Base-by-base conservation (phyloP, 192 early-diverging fungal species). In the Cladochytrium replicatum region DNA sequence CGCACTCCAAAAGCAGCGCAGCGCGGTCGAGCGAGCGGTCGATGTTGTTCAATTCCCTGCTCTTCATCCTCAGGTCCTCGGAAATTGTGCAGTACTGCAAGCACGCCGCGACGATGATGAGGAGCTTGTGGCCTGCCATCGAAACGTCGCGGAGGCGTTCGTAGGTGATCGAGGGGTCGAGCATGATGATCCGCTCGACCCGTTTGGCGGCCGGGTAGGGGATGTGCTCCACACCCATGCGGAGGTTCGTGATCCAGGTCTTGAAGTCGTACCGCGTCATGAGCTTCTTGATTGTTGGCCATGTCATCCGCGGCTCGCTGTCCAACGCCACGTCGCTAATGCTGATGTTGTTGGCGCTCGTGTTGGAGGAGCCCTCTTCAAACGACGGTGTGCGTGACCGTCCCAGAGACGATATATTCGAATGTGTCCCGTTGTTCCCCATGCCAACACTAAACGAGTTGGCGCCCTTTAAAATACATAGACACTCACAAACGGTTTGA, bases 31-130 rank as follows among this genome's bases (percentile, higher is more conserved):
- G n/a, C n/a, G n/a, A n/a, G n/a, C n/a, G n/a, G n/a, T n/a, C n/a
- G n/a, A n/a, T n/a, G n/a, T n/a, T n/a, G n/a, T n/a, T n/a, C n/a
- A n/a, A n/a, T n/a, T n/a, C n/a, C n/a, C n/a, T n/a, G n/a, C n/a
- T n/a, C n/a, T n/a, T n/a, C n/a, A n/a, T n/a, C 26, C 47, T 45
- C 17, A 71, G 25, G 13, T 71, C 65, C 28, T 71, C 50, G 27
- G 29, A 26, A 37, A 71, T 71, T 22, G 40, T 55, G 28, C 54
- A 37, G 45, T 68, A 73, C 58, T 77, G 75, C 31, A 72, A 48
- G 45, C 68, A 73, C 34, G 75, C 75, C 11, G 75, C 75, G 26
- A 77, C 67, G 13, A 72, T 28, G 47, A 77, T 77, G 38, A 77
- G 50, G 13, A 77, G 40, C 4, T 51, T 52, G 45, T 77, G 71